phyloP scores from a whole-genome alignment of 441 rosid species.

The Erysimum cheiri region DNA sequence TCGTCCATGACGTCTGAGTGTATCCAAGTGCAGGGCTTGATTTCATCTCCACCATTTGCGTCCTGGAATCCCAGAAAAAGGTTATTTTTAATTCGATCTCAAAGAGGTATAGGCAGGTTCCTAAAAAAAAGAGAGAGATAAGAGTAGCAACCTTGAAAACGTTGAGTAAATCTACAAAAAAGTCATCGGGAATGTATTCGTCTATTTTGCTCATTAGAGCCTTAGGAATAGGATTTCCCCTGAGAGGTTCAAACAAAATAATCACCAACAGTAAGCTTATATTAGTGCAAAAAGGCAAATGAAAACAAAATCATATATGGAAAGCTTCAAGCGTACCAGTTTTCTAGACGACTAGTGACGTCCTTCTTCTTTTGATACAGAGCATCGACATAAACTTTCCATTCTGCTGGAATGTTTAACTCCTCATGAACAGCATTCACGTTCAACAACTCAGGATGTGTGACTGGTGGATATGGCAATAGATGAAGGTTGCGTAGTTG shows the following conservation, averaged over 20 bases:
- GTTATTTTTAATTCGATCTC: background rate
- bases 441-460: slow-evolving; percentile 47
- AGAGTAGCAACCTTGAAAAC: slow-evolving; percentile 60
- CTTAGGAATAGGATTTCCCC: slow-evolving; percentile 91
- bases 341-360: slow-evolving; percentile 58
- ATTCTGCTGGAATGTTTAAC: slow-evolving; percentile 67
- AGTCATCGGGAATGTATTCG: slow-evolving; percentile 81
- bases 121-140: slow-evolving; percentile 12
- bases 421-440: slow-evolving; percentile 38
- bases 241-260: slow-evolving; percentile 43
- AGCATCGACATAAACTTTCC: slow-evolving; percentile 65
- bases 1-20: slow-evolving; percentile 97
- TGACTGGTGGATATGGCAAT: slow-evolving; percentile 73
- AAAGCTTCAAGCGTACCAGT: slow-evolving; percentile 55
- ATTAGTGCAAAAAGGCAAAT: slow-evolving; percentile 31
- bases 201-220: slow-evolving; percentile 69
- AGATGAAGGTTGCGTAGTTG: slow-evolving; percentile 81
- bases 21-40: slow-evolving; percentile 82
- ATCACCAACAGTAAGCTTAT: slow-evolving; percentile 12
- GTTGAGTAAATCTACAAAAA: slow-evolving; percentile 56
- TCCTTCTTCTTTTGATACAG: slow-evolving; percentile 62
- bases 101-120: slow-evolving; percentile 5
- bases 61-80: slow-evolving; percentile 51
- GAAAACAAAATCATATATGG: slow-evolving; percentile 5
- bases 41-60: slow-evolving; percentile 46